Conservation (phyloP, 352 stramenopile genomes). For the Lagenidium sp. region DNA sequence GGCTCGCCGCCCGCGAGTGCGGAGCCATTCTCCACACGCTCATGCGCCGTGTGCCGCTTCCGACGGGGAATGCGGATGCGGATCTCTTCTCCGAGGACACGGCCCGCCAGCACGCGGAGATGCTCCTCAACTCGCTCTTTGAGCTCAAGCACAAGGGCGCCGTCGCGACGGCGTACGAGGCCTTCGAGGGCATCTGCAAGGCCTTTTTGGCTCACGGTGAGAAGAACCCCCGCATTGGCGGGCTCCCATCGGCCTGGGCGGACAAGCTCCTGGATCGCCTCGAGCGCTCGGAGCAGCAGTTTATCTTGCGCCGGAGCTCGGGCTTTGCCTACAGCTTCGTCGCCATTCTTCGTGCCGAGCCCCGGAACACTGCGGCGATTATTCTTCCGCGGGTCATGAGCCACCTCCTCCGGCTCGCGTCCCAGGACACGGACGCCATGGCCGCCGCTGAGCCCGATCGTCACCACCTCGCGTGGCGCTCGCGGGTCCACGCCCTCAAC, state of each 20-base stretch:
- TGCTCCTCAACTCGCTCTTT: conserved; percentile 74
- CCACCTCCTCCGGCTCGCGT: conserved; percentile 53
- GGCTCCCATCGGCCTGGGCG: conserved; percentile 61
- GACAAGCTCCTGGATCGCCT: conserved; percentile 68
- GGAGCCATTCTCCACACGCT: conserved; percentile 70
- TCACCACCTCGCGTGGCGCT: conserved; percentile 61
- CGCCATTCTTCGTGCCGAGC: conserved; percentile 79
- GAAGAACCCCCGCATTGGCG: conserved; percentile 33
- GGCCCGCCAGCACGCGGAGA: conserved; percentile 49
- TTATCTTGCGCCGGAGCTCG: conserved; percentile 80
- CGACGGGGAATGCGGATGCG: conserved; percentile 5
- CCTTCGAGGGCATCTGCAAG: conserved; percentile 81
- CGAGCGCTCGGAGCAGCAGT: conserved; percentile 73
- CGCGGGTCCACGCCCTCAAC: conserved; percentile 81
- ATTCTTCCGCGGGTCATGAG: conserved; percentile 72
- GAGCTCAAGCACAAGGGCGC: conserved; percentile 86
- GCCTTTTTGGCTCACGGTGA: conserved; percentile 63
- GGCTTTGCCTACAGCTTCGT: conserved; percentile 87
- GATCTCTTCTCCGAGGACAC: conserved; percentile 43
- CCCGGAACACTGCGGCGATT: conserved; percentile 63
- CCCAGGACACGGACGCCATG: conserved; percentile 41
- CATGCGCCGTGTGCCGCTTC: conserved; percentile 51
- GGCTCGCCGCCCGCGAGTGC: conserved; percentile 78
- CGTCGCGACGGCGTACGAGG: conserved; percentile 70
- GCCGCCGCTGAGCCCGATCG: conserved; percentile 17